phyloP scores from a whole-genome alignment of 495 filamentous ascomycete species.

The Trichocladium uniseriatum region DNA sequence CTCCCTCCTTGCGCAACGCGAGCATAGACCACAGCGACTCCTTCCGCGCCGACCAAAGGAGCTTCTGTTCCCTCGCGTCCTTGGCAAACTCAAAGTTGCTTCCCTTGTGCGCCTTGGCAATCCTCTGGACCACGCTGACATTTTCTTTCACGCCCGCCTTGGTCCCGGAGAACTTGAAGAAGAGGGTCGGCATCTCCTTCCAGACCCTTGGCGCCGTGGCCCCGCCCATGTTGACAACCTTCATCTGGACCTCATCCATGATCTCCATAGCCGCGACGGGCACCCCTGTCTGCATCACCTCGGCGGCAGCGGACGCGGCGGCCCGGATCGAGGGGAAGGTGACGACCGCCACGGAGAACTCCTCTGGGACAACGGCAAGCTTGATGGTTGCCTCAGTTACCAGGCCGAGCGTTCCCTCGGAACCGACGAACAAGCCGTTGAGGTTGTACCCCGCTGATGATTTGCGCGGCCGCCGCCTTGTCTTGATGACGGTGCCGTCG shows the following conservation, averaged over 20 bases:
- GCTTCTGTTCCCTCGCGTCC: slow-evolving; percentile 55
- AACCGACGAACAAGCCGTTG: slow-evolving; percentile 65
- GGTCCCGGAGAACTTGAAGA: slow-evolving; percentile 78
- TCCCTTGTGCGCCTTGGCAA: slow-evolving; percentile 52
- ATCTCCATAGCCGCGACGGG: slow-evolving; percentile 75
- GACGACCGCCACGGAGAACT: slow-evolving; percentile 65
- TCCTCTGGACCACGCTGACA: slow-evolving; percentile 53
- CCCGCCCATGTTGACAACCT: slow-evolving; percentile 62
- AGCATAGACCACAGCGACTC: slow-evolving; percentile 70
- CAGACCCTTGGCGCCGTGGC: slow-evolving; percentile 56
- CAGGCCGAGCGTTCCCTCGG: slow-evolving; percentile 68
- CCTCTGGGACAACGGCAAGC: slow-evolving; percentile 61
- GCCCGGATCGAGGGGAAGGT: slow-evolving; percentile 65
- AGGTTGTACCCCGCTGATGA: slow-evolving; percentile 77
- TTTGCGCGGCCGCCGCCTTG: slow-evolving; percentile 61
- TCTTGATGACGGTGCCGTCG: slow-evolving; percentile 73
- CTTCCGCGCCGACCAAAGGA: slow-evolving; percentile 68
- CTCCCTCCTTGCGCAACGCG: slow-evolving; percentile 52
- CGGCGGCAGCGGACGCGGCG: slow-evolving; percentile 59
- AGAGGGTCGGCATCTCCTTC: slow-evolving; percentile 70
- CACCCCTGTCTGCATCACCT: slow-evolving; percentile 61
- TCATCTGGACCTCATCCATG: slow-evolving; percentile 78
- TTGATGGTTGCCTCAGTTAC: slow-evolving; percentile 72
- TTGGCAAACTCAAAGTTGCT: slow-evolving; percentile 68
- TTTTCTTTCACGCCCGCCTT: slow-evolving; percentile 60